Conservation (phyloP, 345 rosid genomes). For the Salix koriyanagi region DNA sequence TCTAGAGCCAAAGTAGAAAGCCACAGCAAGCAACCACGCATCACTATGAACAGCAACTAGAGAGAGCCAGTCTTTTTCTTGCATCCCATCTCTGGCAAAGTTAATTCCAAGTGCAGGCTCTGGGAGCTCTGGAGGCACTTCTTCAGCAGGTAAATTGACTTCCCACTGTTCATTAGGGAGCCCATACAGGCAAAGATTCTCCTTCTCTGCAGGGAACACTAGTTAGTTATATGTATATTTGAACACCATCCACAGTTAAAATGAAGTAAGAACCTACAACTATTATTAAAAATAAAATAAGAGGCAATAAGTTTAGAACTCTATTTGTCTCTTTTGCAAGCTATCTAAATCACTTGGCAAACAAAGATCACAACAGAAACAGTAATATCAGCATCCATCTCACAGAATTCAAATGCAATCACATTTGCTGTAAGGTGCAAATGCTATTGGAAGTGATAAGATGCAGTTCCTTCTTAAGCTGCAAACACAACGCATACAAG, state of each 20-base stretch:
- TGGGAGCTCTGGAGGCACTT: constrained; percentile 32
- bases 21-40: constrained; percentile 29
- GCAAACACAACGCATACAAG: background rate
- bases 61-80: constrained; percentile 31
- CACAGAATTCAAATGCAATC: too few species aligned
- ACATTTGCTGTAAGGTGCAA: background rate
- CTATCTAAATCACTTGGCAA: background rate
- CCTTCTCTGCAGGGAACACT: constrained; percentile 17
- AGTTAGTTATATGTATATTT: background rate
- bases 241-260: constrained; percentile 9
- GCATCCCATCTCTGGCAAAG: constrained; percentile 35
- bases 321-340: background rate
- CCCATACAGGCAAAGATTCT: constrained; percentile 31
- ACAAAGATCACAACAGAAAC: background rate
- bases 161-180: constrained; percentile 31
- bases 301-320: background rate
- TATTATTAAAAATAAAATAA: too few species aligned
- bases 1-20: constrained; percentile 32
- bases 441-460: background rate
- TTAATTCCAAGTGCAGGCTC: constrained; percentile 32
- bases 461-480: background rate
- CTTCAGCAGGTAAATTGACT: constrained; percentile 31
- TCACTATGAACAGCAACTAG: constrained; percentile 33
- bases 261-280: background rate
- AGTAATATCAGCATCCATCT: background rate